Conservation (phyloP, 2,329 filamentous ascomycete species). For the Alternaria atra region DNA sequence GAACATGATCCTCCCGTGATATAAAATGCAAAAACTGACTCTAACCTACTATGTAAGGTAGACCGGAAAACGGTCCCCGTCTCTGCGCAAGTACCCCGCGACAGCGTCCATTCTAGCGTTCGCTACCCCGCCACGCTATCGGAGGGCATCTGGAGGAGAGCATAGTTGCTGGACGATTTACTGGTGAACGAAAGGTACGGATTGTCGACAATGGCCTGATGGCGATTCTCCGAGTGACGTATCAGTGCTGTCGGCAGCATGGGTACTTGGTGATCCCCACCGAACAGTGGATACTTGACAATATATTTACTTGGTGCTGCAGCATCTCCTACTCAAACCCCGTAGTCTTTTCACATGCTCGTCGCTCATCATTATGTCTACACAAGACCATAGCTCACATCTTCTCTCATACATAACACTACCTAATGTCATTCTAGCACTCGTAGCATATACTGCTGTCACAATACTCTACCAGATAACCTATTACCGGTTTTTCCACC, state of each 20-base stretch:
- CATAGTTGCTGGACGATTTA: neutral
- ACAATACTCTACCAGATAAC: constrained; percentile 48
- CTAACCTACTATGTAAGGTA: neutral
- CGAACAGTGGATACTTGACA: neutral
- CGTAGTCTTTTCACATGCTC: neutral
- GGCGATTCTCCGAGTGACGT: neutral
- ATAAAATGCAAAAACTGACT: neutral
- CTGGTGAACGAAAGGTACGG: neutral
- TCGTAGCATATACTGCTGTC: neutral
- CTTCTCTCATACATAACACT: neutral
- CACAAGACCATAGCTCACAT: neutral
- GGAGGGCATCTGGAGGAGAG: neutral
- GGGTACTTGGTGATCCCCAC: neutral
- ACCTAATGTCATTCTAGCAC: neutral
- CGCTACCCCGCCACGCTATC: neutral
- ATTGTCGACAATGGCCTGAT: neutral
- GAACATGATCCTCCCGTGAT: neutral
- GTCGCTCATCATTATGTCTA: neutral
- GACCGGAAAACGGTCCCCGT: neutral
- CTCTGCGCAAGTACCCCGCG: neutral
- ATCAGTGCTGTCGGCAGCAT: neutral
- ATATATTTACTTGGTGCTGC: neutral
- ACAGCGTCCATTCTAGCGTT: neutral
- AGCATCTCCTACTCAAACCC: neutral
- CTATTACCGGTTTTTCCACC: constrained; percentile 61